These are phyloP conservation scores for Sclerospora graminicola DNA, from an alignment of 352 stramenopile species.

Conservation along the genomic window DNA sequence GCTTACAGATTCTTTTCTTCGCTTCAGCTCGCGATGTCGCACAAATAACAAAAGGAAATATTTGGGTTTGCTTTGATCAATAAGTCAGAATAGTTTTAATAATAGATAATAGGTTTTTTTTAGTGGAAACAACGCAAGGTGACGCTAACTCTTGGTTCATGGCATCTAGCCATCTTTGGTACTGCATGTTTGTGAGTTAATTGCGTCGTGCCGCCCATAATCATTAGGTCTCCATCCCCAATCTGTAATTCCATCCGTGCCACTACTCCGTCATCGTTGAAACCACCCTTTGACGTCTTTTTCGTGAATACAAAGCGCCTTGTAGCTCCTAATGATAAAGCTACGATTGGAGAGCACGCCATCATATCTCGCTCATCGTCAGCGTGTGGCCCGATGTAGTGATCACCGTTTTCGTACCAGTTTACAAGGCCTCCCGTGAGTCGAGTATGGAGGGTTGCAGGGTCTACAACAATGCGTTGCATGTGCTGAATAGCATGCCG, in stretches of 20 bases:
- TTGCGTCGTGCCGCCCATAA: slow-evolving; percentile 74
- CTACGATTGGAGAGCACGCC: no score
- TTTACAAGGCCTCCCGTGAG: slow-evolving; percentile 61
- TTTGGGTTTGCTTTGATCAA: no score
- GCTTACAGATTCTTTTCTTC: slow-evolving; percentile 32
- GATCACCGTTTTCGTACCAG: slow-evolving; percentile 74
- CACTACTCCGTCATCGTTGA: slow-evolving; percentile 6
- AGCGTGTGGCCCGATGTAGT: no score
- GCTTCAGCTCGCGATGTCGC: slow-evolving; percentile 19
- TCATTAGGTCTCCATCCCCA: no score
- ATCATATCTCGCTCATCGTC: no score
- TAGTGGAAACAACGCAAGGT: no score
- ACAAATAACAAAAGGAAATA: no score
- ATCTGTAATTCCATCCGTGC: slow-evolving; percentile 32
- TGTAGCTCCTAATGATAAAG: slow-evolving; percentile 53
- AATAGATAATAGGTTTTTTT: slow-evolving; percentile 2
- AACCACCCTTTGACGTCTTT: no score
- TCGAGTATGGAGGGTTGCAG: slow-evolving; percentile 8
- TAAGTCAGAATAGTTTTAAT: background rate
- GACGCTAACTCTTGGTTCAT: no score
- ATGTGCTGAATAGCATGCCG: slow-evolving; percentile 34
- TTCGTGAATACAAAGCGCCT: slow-evolving; percentile 62
- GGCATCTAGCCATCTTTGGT: no score
- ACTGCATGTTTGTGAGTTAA: slow-evolving; percentile 70
- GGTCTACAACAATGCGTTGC: slow-evolving; percentile 31